Percentiles rank a stretch among this genome's conserved stretches.
phyloP scores from a whole-genome alignment of 495 filamentous ascomycete species.

The Thermothielavioides terrestris region DNA sequence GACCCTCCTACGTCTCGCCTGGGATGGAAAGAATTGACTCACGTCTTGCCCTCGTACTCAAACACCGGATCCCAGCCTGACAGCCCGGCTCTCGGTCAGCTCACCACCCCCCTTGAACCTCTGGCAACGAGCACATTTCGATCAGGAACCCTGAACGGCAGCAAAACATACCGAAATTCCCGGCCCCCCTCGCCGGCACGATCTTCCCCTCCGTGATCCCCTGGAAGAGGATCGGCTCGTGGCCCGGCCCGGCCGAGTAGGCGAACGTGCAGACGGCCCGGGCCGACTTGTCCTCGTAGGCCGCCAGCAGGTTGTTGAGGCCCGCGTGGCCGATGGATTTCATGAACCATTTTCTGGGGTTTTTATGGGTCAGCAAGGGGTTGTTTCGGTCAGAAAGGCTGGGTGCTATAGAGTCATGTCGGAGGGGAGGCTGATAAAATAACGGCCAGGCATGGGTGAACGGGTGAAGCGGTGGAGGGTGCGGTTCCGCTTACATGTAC shows the following conservation, averaged over 20 bases:
- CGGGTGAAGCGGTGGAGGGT: no score
- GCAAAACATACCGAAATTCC: slow-evolving; percentile 66
- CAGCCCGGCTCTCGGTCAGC: background rate
- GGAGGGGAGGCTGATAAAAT: no score
- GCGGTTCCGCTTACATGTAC: slow-evolving; percentile 74
- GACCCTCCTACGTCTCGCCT: no score
- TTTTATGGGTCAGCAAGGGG: background rate
- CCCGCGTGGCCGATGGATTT: slow-evolving; percentile 69
- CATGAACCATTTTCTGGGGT: slow-evolving; percentile 82
- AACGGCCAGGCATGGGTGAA: no score
- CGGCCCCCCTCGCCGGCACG: slow-evolving; percentile 63
- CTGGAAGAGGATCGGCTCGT: slow-evolving; percentile 84
- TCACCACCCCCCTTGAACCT: background rate
- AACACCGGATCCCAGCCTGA: slow-evolving; percentile 94
- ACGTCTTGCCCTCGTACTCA: slow-evolving; percentile 89
- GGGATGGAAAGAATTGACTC: slow-evolving; percentile 26
- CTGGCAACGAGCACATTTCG: no score
- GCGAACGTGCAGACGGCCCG: slow-evolving; percentile 95
- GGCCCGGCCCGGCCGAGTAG: slow-evolving; percentile 75
- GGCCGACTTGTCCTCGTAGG: slow-evolving; percentile 80
- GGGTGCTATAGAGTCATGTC: no score
- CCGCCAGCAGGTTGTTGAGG: slow-evolving; percentile 83
- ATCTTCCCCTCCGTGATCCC: slow-evolving; percentile 70
- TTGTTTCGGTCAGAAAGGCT: background rate
- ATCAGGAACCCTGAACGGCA: no score